These are phyloP conservation scores for Isoetes taiwanensis DNA, from an alignment of 75 land plant genomes.

Conservation along the genomic window DNA sequence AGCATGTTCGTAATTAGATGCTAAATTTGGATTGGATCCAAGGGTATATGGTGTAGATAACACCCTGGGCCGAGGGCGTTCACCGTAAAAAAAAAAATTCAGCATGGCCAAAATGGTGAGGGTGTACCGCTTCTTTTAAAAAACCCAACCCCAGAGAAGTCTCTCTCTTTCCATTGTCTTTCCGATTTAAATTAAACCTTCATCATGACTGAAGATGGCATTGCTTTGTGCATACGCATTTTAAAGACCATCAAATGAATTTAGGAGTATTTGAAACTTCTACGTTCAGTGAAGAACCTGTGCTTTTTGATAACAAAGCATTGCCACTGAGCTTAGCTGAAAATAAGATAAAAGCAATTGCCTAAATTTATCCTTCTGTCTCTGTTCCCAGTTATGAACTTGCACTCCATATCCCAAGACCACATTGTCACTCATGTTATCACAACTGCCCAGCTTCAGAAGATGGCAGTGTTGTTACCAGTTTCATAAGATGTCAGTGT, in stretches of 20 bases:
- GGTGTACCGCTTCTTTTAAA: conserved; percentile 43
- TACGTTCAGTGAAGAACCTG: conserved; percentile 79
- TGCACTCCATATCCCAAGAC: conserved; percentile 85
- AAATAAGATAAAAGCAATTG: conserved; percentile 2
- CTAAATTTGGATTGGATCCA: too few species aligned
- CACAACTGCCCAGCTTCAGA: conserved; percentile 80
- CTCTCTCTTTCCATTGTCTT: conserved; percentile 88
- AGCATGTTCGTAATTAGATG: too few species aligned
- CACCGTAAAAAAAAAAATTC: too few species aligned
- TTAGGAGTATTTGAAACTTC: too few species aligned
- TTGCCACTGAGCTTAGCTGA: conserved; percentile 27
- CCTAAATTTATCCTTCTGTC: conserved; percentile 99
- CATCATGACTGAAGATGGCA: conserved; percentile 84
- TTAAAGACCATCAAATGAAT: conserved; percentile 62
- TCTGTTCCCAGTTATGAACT: conserved; percentile 72
- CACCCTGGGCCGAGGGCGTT: too few species aligned
- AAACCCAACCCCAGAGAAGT: conserved; percentile 68
- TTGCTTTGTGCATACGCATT: conserved; percentile 89
- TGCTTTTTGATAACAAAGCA: conserved; percentile 68
- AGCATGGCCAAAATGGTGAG: too few species aligned
- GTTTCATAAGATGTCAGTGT: conserved; percentile 94
- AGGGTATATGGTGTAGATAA: too few species aligned
- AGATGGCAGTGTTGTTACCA: conserved; percentile 90
- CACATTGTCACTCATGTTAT: too few species aligned
- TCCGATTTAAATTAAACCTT: conserved; percentile 72